These are phyloP conservation scores for Auriscalpium vulgare DNA, from an alignment of 768 basidiomycete genomes.

Conservation along the genomic window DNA sequence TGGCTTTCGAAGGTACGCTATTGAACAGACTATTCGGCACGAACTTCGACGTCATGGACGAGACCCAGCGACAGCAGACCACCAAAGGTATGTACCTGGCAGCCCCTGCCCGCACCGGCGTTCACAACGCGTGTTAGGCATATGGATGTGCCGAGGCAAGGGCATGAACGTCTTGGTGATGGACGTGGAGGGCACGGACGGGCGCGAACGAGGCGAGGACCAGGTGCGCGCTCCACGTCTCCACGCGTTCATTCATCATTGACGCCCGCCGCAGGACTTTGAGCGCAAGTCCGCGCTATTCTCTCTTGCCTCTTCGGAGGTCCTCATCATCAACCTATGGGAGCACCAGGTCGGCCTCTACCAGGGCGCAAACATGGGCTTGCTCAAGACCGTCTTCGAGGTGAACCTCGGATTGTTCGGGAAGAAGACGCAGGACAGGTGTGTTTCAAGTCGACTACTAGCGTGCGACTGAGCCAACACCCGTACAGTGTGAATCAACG, in stretches of 20 bases:
- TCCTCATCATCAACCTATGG: slow-evolving; percentile 95
- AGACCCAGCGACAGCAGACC: slow-evolving; percentile 87
- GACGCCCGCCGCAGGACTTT: slow-evolving; percentile 56
- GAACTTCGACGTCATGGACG: slow-evolving; percentile 99
- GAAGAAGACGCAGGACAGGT: slow-evolving; percentile 59
- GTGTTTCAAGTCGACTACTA: slow-evolving; percentile 7
- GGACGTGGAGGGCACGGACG: slow-evolving; percentile 99
- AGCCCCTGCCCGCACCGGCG: neutral
- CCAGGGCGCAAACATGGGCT: slow-evolving; percentile 98
- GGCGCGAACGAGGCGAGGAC: slow-evolving; percentile 96
- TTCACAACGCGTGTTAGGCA: slow-evolving; percentile 45
- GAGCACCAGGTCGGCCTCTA: slow-evolving; percentile 98
- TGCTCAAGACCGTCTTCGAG: slow-evolving; percentile 98
- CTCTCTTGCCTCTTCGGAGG: slow-evolving; percentile 92
- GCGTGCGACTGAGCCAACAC: neutral
- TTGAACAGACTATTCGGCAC: slow-evolving; percentile 95
- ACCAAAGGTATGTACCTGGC: slow-evolving; percentile 67
- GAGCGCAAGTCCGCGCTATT: slow-evolving; percentile 98
- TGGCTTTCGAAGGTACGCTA: slow-evolving; percentile 63
- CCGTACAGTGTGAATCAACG: slow-evolving; percentile 52
- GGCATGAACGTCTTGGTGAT: slow-evolving; percentile 91
- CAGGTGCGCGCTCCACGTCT: slow-evolving; percentile 43
- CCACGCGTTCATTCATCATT: neutral
- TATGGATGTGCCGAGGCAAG: slow-evolving; percentile 95
- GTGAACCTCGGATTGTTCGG: slow-evolving; percentile 94